These are phyloP conservation scores for Globisporangium mamillatum DNA, from an alignment of 352 stramenopile genomes.

Conservation along the genomic window DNA sequence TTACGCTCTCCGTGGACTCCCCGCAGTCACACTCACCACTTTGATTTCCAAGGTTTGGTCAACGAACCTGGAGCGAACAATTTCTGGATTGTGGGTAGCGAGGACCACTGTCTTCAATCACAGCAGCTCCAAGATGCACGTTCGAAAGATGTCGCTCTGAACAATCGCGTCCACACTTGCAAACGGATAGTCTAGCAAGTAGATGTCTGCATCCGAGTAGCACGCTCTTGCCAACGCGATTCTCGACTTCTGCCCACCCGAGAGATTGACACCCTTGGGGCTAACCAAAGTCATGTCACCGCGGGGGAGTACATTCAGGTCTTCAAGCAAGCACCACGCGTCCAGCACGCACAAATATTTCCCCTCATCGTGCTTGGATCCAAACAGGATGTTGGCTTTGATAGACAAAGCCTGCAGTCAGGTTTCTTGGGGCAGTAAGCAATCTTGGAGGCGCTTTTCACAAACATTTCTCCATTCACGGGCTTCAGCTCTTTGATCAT, in stretches of 20 bases:
- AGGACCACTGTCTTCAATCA: slow-evolving; percentile 50
- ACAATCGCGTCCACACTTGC: slow-evolving; percentile 52
- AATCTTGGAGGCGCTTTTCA: slow-evolving; percentile 3
- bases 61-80: slow-evolving; percentile 35
- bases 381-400: slow-evolving; percentile 87
- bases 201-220: slow-evolving; percentile 49
- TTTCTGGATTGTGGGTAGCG: slow-evolving; percentile 49
- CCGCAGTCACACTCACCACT: not conserved
- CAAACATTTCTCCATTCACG: slow-evolving; percentile 11
- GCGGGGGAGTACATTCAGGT: slow-evolving; percentile 33
- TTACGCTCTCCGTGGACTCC: not conserved
- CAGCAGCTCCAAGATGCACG: slow-evolving; percentile 44
- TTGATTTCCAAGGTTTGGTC: slow-evolving; percentile 28
- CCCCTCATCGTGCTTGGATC: slow-evolving; percentile 52
- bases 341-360: slow-evolving; percentile 37
- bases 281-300: slow-evolving; percentile 49
- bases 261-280: slow-evolving; percentile 53
- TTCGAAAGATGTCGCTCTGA: slow-evolving; percentile 49
- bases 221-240: slow-evolving; percentile 49
- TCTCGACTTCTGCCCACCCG: slow-evolving; percentile 47
- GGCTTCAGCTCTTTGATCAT: slow-evolving; percentile 7
- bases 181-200: slow-evolving; percentile 45
- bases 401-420: slow-evolving; percentile 81
- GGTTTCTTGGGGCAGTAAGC: slow-evolving; percentile 55
- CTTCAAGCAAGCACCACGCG: slow-evolving; percentile 21